Conservation (phyloP, 169 alveolate genomes). For the Babesia gibsoni region DNA sequence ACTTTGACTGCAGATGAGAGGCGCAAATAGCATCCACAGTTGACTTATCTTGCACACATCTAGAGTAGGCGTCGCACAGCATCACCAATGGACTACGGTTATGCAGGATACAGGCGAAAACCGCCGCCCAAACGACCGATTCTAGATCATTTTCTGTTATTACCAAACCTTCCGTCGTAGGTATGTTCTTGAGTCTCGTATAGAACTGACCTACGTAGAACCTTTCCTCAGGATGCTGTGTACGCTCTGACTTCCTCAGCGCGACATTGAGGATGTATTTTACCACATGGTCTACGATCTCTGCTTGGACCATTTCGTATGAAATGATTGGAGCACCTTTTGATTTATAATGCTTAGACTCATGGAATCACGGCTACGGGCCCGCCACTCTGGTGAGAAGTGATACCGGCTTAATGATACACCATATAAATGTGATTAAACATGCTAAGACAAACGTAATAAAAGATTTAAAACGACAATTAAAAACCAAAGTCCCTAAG, state of each 20-base stretch:
- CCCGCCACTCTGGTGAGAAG: too few relatives aligned
- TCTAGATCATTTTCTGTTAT: slow-evolving; percentile 26
- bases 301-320: not conserved
- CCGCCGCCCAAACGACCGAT: slow-evolving; percentile 44
- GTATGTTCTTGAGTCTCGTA: slow-evolving; percentile 33
- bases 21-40: slow-evolving; percentile 11
- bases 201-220: slow-evolving; percentile 57
- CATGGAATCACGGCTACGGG: too few relatives aligned
- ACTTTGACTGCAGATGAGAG: too few relatives aligned
- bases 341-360: too few relatives aligned
- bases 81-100: slow-evolving; percentile 27
- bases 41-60: slow-evolving; percentile 3
- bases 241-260: slow-evolving; percentile 28
- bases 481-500: too few relatives aligned
- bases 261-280: slow-evolving; percentile 37
- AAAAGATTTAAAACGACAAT: too few relatives aligned
- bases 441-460: too few relatives aligned
- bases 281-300: slow-evolving; percentile 21
- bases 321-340: too few relatives aligned
- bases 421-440: too few relatives aligned
- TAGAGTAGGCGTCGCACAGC: slow-evolving; percentile 33
- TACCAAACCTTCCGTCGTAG: slow-evolving; percentile 27
- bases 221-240: not conserved
- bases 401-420: too few relatives aligned
- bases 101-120: slow-evolving; percentile 54